Evolutionary conservation across 2,329 filamentous ascomycete genomes (phyloP).

Genomic region (Bipolaris zeicola): DNA sequence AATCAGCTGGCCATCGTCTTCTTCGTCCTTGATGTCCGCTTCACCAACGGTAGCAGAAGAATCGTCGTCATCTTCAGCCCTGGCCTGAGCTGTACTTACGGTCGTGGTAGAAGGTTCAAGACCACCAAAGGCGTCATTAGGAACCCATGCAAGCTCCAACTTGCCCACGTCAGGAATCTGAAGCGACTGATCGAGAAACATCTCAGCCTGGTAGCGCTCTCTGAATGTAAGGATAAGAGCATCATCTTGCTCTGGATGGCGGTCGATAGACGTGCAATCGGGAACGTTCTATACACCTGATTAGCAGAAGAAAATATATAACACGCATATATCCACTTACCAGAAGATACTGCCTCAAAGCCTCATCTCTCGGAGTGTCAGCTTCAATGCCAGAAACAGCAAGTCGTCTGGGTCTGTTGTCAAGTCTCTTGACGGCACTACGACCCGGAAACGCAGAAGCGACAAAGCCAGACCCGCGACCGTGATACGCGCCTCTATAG

Average conservation of each 20-base stretch:
- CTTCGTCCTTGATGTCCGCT: conserved; percentile 8
- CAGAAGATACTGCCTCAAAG: conserved; percentile 72
- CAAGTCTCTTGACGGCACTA: conserved; percentile 66
- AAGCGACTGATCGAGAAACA: conserved; percentile 61
- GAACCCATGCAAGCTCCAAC: conserved; percentile 71
- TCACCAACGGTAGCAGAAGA: conserved; percentile 21
- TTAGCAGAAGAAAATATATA: conserved; percentile 2
- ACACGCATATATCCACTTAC: conserved; percentile 23
- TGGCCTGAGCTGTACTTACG: neutral
- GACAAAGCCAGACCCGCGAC: conserved; percentile 42
- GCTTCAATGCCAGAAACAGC: conserved; percentile 68
- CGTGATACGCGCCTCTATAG: conserved; percentile 52
- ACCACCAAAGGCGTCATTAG: conserved; percentile 33
- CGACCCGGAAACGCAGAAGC: conserved; percentile 34
- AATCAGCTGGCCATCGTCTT: conserved; percentile 11
- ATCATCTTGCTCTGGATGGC: conserved; percentile 47
- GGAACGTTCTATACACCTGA: conserved; percentile 33
- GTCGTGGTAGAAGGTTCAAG: conserved; percentile 12
- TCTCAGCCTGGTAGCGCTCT: conserved; percentile 68
- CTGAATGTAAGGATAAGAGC: conserved; percentile 51
- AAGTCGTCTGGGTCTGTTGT: conserved; percentile 75
- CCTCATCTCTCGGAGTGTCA: conserved; percentile 67
- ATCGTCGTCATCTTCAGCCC: conserved; percentile 16
- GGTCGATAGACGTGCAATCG: conserved; percentile 47
- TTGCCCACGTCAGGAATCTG: conserved; percentile 68